These are phyloP conservation scores for Xylaria sp. DNA, from an alignment of 2,329 filamentous ascomycete genomes.

Conservation along the genomic window DNA sequence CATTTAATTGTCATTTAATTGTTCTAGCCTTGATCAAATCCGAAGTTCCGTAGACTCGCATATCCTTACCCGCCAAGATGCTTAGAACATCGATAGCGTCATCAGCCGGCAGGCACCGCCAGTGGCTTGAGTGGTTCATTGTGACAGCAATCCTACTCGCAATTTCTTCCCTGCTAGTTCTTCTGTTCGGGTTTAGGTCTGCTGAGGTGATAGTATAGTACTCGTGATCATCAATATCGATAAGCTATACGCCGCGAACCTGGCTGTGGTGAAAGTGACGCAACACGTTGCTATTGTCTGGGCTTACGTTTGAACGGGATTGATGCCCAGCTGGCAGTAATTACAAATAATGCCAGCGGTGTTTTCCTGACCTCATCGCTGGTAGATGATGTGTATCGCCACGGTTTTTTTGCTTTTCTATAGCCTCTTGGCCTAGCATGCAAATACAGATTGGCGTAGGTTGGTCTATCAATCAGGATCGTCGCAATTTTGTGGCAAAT, in stretches of 20 bases:
- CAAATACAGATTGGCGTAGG: neutral
- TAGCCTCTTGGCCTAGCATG: neutral
- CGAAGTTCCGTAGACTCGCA: neutral
- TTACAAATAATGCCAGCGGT: neutral
- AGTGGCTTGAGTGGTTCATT: neutral
- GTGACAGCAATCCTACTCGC: conserved; percentile 5
- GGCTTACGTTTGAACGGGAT: neutral
- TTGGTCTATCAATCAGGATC: neutral
- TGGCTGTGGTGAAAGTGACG: neutral
- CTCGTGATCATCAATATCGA: conserved; percentile 15
- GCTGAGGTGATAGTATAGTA: conserved; percentile 16
- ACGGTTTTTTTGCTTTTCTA: neutral
- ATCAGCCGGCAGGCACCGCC: conserved; percentile 22
- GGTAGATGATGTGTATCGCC: neutral
- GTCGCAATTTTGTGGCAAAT: neutral
- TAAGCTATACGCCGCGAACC: conserved; percentile 15
- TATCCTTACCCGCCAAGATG: conserved; percentile 8
- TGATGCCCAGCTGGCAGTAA: neutral
- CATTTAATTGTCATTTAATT: neutral
- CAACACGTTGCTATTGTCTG: neutral
- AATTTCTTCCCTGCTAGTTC: conserved; percentile 10
- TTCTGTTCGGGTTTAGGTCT: conserved; percentile 10
- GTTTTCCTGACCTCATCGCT: neutral
- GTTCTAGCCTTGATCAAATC: neutral
- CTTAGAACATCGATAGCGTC: conserved; percentile 10